phyloP scores from a whole-genome alignment of 176 grass and related monocot genomes.

The Stipa capillata region DNA sequence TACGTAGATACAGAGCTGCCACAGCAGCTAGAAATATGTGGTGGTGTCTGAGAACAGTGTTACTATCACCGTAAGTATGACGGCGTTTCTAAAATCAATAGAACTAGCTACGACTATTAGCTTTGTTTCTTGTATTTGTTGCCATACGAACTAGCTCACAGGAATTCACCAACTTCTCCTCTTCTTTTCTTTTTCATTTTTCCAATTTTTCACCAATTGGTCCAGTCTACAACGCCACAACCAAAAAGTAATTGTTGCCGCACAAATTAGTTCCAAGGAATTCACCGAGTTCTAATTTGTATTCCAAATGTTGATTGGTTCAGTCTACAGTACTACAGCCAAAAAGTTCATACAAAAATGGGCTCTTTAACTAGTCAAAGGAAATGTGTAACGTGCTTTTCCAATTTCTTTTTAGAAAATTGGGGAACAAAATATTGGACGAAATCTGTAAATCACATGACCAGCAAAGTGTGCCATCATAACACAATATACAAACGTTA shows the following conservation, averaged over 20 bases:
- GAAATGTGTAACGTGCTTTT: too few species aligned
- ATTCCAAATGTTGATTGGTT: not conserved
- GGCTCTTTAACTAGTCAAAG: too few species aligned
- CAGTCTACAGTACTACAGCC: not conserved
- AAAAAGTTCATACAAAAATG: too few species aligned
- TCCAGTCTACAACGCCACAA: not conserved
- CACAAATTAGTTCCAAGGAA: not conserved
- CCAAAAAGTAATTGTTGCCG: not conserved
- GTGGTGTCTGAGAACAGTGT: not conserved
- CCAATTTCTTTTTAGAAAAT: too few species aligned
- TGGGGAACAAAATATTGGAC: too few species aligned
- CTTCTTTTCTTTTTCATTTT: too few species aligned
- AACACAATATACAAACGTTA: too few species aligned
- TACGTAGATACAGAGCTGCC: not conserved
- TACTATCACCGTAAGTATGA: not conserved
- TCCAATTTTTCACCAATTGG: not conserved
- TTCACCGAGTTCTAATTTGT: not conserved
- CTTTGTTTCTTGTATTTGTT: not conserved
- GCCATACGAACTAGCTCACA: not conserved
- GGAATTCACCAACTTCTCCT: not conserved
- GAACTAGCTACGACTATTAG: not conserved
- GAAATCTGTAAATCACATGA: too few species aligned
- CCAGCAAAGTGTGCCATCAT: too few species aligned
- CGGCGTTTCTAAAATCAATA: not conserved
- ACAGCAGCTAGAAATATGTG: not conserved